Conservation (phyloP, 2,329 filamentous ascomycete species). For the Acephala macrosclerotiorum region DNA sequence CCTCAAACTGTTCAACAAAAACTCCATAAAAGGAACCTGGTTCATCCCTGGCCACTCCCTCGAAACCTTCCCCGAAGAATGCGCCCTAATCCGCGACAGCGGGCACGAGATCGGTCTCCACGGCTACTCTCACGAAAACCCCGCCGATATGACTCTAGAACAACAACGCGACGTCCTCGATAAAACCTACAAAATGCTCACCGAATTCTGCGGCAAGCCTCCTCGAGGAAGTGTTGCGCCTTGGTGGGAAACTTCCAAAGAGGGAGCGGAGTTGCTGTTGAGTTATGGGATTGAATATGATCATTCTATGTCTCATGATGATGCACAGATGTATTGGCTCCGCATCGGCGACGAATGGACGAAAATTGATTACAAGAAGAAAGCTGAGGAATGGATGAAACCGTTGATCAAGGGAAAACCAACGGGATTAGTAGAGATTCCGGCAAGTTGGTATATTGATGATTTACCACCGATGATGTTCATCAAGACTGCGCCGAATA, state of each 20-base stretch:
- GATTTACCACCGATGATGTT: conserved; percentile 76
- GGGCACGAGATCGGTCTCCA: conserved; percentile 73
- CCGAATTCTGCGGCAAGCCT: conserved; percentile 74
- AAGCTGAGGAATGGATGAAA: conserved; percentile 71
- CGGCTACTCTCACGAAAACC: conserved; percentile 79
- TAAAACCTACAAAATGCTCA: conserved; percentile 76
- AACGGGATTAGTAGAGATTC: conserved; percentile 73
- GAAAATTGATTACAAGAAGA: conserved; percentile 71
- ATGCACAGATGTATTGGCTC: conserved; percentile 70
- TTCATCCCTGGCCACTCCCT: conserved; percentile 70
- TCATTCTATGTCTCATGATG: conserved; percentile 71
- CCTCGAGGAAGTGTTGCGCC: conserved; percentile 77
- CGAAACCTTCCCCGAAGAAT: conserved; percentile 73
- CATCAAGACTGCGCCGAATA: conserved; percentile 70
- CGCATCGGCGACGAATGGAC: conserved; percentile 71
- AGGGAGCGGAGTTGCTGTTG: conserved; percentile 70
- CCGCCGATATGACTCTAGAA: conserved; percentile 72
- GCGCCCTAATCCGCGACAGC: conserved; percentile 64
- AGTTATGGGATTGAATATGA: conserved; percentile 75
- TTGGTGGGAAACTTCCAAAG: conserved; percentile 76
- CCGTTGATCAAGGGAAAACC: conserved; percentile 64
- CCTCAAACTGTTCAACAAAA: conserved; percentile 75
- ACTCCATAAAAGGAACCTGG: conserved; percentile 74
- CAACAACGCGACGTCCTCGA: conserved; percentile 79
- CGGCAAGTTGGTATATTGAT: conserved; percentile 66